A percentile compares a stretch with the other conserved stretches of the same genome.
These are phyloP conservation scores for Nepenthes alata DNA, from an alignment of 179 eudicot species.

Conservation along the genomic window DNA sequence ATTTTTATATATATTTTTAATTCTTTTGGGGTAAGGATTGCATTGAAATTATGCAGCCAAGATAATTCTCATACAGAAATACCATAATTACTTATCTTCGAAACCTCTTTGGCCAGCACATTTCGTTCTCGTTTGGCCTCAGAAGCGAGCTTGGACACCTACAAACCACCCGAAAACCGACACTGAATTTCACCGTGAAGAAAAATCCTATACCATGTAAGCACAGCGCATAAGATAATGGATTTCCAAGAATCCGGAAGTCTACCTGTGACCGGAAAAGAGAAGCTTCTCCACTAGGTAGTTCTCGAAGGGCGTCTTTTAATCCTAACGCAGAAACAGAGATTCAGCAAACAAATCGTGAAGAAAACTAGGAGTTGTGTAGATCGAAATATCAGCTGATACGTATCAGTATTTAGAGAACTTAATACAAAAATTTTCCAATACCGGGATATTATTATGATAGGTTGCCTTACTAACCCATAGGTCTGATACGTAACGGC, in stretches of 20 bases:
- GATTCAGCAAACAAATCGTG: no score
- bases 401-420: no score
- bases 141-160: slow-evolving; percentile 47
- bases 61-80: slow-evolving; percentile 44
- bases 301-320: slow-evolving; percentile 59
- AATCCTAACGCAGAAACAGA: slow-evolving; percentile 32
- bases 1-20: no score
- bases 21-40: no score
- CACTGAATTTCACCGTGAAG: no score
- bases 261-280: slow-evolving; percentile 57
- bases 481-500: no score
- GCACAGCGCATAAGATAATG: not conserved
- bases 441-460: no score
- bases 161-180: slow-evolving; percentile 4
- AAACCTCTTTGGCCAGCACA: slow-evolving; percentile 57
- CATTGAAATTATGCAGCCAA: not conserved
- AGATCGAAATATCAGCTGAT: no score
- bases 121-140: slow-evolving; percentile 58
- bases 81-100: slow-evolving; percentile 74
- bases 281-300: slow-evolving; percentile 71
- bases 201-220: not conserved
- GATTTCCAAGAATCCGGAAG: not conserved
- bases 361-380: no score
- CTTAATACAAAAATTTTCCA: no score
- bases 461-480: no score